Evolutionary conservation across 352 stramenopile genomes (phyloP).

Genomic region (Globisporangium solare): DNA sequence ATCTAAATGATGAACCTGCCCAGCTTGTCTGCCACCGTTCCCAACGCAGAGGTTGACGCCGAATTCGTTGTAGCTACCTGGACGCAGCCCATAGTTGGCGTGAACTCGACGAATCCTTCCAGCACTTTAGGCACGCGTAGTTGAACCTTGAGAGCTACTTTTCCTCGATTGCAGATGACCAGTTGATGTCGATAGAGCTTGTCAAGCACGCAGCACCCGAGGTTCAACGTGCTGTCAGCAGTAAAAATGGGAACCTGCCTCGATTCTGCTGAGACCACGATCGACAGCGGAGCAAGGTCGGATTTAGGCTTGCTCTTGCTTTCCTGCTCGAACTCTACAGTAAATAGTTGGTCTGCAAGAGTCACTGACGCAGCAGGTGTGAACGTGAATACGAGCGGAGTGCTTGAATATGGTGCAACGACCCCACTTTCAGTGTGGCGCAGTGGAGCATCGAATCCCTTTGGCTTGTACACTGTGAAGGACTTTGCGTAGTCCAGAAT

Average conservation of each 20-base stretch:
- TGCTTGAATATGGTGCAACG: constrained; percentile 47
- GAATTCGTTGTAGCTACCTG: constrained; percentile 29
- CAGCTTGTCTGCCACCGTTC: not conserved
- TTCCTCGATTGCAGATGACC: constrained; percentile 81
- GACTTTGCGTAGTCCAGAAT: constrained; percentile 27
- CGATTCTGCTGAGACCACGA: constrained; percentile 25
- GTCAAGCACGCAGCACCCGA: constrained; percentile 81
- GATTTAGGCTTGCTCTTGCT: not conserved
- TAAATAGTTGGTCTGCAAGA: constrained; percentile 26
- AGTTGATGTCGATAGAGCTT: constrained; percentile 87
- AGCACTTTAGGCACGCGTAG: constrained; percentile 67
- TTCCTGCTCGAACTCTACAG: constrained; percentile 31
- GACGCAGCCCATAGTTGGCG: constrained; percentile 83
- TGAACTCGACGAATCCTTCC: constrained; percentile 63
- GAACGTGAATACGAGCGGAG: constrained; percentile 52
- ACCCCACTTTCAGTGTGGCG: constrained; percentile 32
- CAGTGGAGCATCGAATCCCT: constrained; percentile 36
- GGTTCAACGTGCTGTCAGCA: constrained; percentile 38
- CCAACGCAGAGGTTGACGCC: not conserved
- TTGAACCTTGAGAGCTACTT: constrained; percentile 81
- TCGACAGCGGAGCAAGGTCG: constrained; percentile 9
- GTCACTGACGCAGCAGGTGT: constrained; percentile 35
- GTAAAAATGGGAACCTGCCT: constrained; percentile 45
- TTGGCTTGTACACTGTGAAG: constrained; percentile 30
- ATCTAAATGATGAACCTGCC: constrained; percentile 63